These are phyloP conservation scores for Pyrus bretschneideri DNA, from an alignment of 306 rosid genomes.

Conservation along the genomic window DNA sequence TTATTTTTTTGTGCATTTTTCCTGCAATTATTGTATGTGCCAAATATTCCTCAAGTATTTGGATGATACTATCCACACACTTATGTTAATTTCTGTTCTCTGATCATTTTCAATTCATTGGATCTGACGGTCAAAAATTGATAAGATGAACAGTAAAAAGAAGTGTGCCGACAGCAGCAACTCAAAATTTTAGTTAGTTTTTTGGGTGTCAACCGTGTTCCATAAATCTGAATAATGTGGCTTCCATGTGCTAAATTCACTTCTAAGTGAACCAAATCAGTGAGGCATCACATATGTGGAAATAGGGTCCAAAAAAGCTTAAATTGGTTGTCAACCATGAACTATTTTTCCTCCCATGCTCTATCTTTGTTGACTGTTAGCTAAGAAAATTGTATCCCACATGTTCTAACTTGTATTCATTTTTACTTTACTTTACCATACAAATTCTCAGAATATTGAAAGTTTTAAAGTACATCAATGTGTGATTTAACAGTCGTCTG, in stretches of 20 bases:
- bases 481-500: no score
- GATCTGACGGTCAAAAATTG: no score
- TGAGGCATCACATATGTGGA: neutral
- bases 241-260: constrained; percentile 6
- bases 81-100: no score
- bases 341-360: neutral
- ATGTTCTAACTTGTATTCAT: neutral
- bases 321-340: neutral
- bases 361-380: neutral
- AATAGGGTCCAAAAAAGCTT: neutral
- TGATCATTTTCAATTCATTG: no score
- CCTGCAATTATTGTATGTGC: neutral
- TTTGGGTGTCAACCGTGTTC: neutral
- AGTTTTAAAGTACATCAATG: no score
- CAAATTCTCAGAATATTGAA: neutral
- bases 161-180: no score
- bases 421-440: neutral
- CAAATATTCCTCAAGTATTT: neutral
- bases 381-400: neutral
- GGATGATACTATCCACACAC: no score
- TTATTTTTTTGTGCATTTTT: neutral
- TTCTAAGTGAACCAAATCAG: neutral
- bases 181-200: neutral
- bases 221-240: neutral
- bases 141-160: no score